Evolutionary conservation across 768 basidiomycete species (phyloP).

Genomic region (Leccinum ochraceum): DNA sequence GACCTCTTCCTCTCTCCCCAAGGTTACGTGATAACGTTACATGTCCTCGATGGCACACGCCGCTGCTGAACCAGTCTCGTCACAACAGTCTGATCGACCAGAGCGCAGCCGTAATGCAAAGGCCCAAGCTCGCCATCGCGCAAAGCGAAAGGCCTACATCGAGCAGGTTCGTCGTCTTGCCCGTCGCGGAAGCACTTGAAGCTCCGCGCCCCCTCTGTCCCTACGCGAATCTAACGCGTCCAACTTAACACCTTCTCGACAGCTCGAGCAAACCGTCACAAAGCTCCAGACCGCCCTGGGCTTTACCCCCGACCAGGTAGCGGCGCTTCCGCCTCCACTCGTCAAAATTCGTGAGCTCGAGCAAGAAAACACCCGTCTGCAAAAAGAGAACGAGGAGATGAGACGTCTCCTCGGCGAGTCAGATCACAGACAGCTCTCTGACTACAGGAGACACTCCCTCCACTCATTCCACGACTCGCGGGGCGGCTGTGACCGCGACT

Average conservation of each 20-base stretch:
- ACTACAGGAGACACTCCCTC: constrained; percentile 50
- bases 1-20: constrained; percentile 44
- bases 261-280: constrained; percentile 86
- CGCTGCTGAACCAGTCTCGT: constrained; percentile 43
- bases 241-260: neutral
- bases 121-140: constrained; percentile 87
- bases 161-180: constrained; percentile 58
- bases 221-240: constrained; percentile 14
- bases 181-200: constrained; percentile 3
- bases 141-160: constrained; percentile 92
- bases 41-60: constrained; percentile 60
- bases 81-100: constrained; percentile 58
- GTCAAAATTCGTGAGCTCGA: constrained; percentile 81
- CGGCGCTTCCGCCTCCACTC: constrained; percentile 69
- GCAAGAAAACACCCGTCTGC: constrained; percentile 71
- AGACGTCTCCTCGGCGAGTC: constrained; percentile 62
- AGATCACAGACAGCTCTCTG: constrained; percentile 39
- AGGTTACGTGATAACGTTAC: constrained; percentile 47
- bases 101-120: constrained; percentile 86
- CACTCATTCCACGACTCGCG: constrained; percentile 51
- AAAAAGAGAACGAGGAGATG: constrained; percentile 73
- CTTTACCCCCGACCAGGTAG: constrained; percentile 73
- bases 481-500: constrained; percentile 51
- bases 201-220: constrained; percentile 11
- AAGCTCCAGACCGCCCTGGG: constrained; percentile 78